Evolutionary conservation across 192 early-diverging fungal genomes (phyloP).

Genomic region (Backusella macrospora): DNA sequence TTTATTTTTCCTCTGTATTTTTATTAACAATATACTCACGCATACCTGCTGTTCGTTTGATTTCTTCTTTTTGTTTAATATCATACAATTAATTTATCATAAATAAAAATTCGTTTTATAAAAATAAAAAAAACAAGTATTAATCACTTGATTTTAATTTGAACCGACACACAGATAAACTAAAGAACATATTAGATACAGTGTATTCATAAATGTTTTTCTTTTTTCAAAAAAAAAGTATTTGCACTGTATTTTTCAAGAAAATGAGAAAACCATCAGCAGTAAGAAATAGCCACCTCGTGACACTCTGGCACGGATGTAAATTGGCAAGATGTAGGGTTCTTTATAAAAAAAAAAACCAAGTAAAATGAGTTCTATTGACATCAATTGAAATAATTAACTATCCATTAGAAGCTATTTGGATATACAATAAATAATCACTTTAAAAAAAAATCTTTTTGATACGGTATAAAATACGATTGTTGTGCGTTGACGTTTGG

Average conservation of each 20-base stretch:
- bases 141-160: conserved; percentile 5
- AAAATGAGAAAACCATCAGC: not conserved
- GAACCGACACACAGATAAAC: not conserved
- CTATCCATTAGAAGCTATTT: too few species aligned
- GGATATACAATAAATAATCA: too few species aligned
- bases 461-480: too few species aligned
- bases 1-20: not conserved
- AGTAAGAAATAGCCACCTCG: too few species aligned
- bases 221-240: not conserved
- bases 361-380: too few species aligned
- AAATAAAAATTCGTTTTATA: conserved; percentile 5
- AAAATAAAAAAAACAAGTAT: not conserved
- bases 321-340: too few species aligned
- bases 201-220: not conserved
- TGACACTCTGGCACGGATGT: too few species aligned
- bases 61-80: not conserved
- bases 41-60: not conserved
- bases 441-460: too few species aligned
- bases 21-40: not conserved
- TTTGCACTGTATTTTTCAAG: not conserved
- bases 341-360: too few species aligned
- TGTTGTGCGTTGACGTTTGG: too few species aligned
- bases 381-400: too few species aligned
- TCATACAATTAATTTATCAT: not conserved
- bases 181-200: not conserved